Evolutionary conservation across 345 rosid genomes (phyloP), one percentile per base, ranked within the genome.

Genomic region (Microcos paniculata): DNA sequence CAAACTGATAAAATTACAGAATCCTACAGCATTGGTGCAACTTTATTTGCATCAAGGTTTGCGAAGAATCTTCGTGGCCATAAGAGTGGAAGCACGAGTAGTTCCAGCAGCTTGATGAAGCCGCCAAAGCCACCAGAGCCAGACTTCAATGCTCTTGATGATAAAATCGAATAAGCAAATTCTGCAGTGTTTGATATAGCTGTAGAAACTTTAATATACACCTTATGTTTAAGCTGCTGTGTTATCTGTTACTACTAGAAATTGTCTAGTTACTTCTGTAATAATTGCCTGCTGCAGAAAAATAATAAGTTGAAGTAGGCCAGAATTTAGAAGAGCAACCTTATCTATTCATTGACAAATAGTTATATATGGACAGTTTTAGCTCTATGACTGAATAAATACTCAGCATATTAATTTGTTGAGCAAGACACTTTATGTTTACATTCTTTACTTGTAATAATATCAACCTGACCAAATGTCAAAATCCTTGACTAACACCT

Each of bases 61-160:
- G 97, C 98, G 23, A 88, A 86, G 19, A 93, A 89, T 80, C 86
- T 92, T 71, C 86, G 87, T 52, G 84, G 85, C 6, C 85, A 83
- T 38, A 85, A 78, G 74, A 52, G 57, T 38, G 80, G 88, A 56
- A 75, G 61, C 64, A 15, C 76, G 0, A 72, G 61, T 52, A 68
- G 85, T 74, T 55, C 85, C 18, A 62, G 43, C 46, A 74, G 79
- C 62, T 80, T 92, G 81, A 62, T 66, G 13, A 86, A 80, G 62
- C 82, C 90, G 79, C 94, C 85, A 84, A 95, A 91, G 83, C 99
- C 97, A 4, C 43, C 90, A 0, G 96, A 96, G 78, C 97, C 99
- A 62, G 97, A 91, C 78, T 96, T 96, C 65, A 72, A 71, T 69
- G 74, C 48, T 80, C 82, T 55, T 2, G 76, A 59, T 42, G 10